phyloP scores from a whole-genome alignment of 768 basidiomycete genomes.

The Ephemerocybe angulata region DNA sequence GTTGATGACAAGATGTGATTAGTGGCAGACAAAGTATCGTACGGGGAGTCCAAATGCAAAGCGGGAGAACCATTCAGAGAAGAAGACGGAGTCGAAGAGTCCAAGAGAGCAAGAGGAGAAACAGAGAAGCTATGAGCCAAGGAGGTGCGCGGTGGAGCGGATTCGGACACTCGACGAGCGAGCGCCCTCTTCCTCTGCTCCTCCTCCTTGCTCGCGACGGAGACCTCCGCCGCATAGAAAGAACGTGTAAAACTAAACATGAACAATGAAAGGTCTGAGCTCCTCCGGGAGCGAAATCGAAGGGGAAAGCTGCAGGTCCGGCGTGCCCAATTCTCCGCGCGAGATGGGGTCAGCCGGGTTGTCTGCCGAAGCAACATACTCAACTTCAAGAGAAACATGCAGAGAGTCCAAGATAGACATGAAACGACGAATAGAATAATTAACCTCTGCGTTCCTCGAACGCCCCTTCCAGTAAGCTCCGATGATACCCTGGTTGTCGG shows the following conservation, averaged over 20 bases:
- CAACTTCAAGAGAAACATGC: too few relatives aligned
- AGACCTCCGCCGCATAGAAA: neutral
- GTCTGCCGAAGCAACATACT: neutral
- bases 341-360: conserved; percentile 1
- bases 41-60: too few relatives aligned
- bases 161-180: too few relatives aligned
- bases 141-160: too few relatives aligned
- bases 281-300: too few relatives aligned
- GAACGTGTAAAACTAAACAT: neutral
- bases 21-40: neutral
- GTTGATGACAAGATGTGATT: neutral
- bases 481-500: conserved; percentile 35
- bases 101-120: neutral
- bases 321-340: too few relatives aligned
- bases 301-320: too few relatives aligned
- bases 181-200: too few relatives aligned
- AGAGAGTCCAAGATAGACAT: too few relatives aligned
- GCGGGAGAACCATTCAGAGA: neutral
- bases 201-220: neutral
- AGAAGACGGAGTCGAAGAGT: neutral
- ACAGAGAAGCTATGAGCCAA: neutral
- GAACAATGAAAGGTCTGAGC: neutral
- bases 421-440: too few relatives aligned
- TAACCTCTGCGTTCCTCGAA: too few relatives aligned
- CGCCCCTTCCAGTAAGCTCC: conserved; percentile 20